Conservation (phyloP, 129 eudicot genomes). For the Solidago caesia region DNA sequence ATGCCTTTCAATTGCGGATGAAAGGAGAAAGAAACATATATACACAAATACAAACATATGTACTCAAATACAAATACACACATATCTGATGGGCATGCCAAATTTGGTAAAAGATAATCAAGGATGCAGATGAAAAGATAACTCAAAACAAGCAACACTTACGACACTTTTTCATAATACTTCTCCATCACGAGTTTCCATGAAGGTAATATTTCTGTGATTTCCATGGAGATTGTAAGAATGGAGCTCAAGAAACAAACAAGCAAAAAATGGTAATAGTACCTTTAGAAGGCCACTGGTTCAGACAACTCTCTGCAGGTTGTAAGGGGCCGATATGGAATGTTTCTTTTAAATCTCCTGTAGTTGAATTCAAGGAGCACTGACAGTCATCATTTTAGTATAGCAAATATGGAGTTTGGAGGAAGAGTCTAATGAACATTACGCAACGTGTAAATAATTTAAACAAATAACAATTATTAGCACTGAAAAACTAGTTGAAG, state of each 20-base stretch:
- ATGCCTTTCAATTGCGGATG: background rate
- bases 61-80: background rate
- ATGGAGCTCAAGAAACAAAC: slow-evolving; percentile 17
- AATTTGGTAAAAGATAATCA: background rate
- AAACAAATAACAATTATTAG: background rate
- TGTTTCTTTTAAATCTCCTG: slow-evolving; percentile 82
- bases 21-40: no score
- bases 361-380: background rate
- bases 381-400: no score
- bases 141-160: slow-evolving; percentile 31
- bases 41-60: no score
- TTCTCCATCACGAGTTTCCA: slow-evolving; percentile 71
- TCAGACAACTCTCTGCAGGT: slow-evolving; percentile 31
- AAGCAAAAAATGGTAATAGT: slow-evolving; percentile 9
- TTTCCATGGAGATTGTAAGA: slow-evolving; percentile 21
- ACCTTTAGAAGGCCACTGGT: slow-evolving; percentile 86
- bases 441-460: background rate
- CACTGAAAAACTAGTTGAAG: background rate
- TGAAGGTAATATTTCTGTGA: slow-evolving; percentile 61
- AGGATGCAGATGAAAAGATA: background rate
- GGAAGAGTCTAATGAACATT: no score
- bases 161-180: slow-evolving; percentile 52
- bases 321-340: slow-evolving; percentile 70
- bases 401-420: no score
- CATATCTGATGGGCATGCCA: background rate